Conservation (phyloP, 2,329 filamentous ascomycete species). For the Diaporthe destruens region DNA sequence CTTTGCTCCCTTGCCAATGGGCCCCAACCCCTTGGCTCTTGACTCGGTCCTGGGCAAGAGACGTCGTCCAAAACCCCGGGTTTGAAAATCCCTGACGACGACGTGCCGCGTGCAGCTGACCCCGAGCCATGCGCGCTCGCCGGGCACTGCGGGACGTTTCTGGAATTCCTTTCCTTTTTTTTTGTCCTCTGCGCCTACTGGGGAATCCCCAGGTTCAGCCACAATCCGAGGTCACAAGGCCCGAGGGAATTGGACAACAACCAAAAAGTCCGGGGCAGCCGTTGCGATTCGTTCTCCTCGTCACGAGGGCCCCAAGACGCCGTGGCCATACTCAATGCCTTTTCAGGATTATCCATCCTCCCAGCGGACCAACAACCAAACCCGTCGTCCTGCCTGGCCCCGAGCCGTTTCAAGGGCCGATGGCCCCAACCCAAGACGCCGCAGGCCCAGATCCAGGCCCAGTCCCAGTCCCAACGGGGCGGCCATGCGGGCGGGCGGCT, state of each 20-base stretch:
- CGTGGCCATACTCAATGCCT: background rate
- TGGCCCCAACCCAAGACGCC: constrained; percentile 18
- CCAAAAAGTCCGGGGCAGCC: background rate
- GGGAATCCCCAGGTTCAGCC: constrained; percentile 18
- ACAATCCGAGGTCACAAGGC: constrained; percentile 22
- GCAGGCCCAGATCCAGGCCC: constrained; percentile 27
- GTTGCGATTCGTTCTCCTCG: background rate
- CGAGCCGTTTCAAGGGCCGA: constrained; percentile 12
- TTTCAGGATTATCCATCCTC: background rate
- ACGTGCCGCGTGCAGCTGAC: constrained; percentile 28
- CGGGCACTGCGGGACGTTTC: background rate
- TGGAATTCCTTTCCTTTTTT: constrained; percentile 3
- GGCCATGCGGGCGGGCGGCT: constrained; percentile 13
- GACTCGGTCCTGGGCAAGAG: constrained; percentile 5
- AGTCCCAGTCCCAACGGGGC: constrained; percentile 16
- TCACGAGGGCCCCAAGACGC: background rate
- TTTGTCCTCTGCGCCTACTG: background rate
- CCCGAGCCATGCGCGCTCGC: constrained; percentile 15
- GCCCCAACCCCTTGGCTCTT: constrained; percentile 1
- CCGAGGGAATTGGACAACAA: constrained; percentile 9
- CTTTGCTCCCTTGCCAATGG: constrained; percentile 5
- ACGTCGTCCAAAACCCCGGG: constrained; percentile 13
- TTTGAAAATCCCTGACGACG: constrained; percentile 20
- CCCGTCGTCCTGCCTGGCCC: background rate
- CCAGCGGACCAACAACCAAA: background rate